phyloP scores from a whole-genome alignment of 192 early-diverging fungal species.

The Mortierella alpina region DNA sequence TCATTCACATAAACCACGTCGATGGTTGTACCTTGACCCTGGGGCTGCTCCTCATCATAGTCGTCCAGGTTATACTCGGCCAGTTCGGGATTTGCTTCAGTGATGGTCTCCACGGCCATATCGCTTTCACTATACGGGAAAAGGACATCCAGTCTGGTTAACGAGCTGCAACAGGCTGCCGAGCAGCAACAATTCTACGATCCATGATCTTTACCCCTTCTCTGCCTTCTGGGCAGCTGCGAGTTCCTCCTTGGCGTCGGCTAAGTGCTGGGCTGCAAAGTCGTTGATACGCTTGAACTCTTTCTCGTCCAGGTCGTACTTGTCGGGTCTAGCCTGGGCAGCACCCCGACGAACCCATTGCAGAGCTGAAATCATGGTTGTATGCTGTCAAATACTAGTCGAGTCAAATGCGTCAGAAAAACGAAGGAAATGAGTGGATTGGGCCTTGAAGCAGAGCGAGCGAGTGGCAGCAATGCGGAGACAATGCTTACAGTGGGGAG shows the following conservation, averaged over 20 bases:
- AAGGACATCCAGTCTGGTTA: neutral
- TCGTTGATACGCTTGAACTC: conserved; percentile 86
- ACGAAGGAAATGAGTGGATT: neutral
- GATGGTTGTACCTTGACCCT: conserved; percentile 41
- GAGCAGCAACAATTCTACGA: neutral
- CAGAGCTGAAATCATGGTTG: conserved; percentile 89
- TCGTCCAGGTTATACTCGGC: conserved; percentile 91
- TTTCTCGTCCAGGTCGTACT: conserved; percentile 86
- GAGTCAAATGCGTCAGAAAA: neutral
- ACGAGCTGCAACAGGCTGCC: neutral
- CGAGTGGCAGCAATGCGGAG: no score
- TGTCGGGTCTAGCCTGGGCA: conserved; percentile 83
- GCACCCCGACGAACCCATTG: conserved; percentile 94
- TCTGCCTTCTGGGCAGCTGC: conserved; percentile 62
- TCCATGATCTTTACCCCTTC: conserved; percentile 27
- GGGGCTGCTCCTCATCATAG: conserved; percentile 88
- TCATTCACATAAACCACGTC: no score
- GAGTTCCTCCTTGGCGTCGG: conserved; percentile 72
- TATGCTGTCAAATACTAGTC: conserved; percentile 6
- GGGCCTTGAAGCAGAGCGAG: no score
- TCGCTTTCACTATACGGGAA: conserved; percentile 23
- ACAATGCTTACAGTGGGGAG: no score
- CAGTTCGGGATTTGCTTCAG: conserved; percentile 68
- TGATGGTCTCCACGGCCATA: conserved; percentile 51
- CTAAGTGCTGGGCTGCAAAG: conserved; percentile 72